Percentiles rank a stretch among this genome's conserved stretches.
These are phyloP conservation scores for Fraxinus quadrangulata DNA, from an alignment of 257 asterid species.

Conservation along the genomic window DNA sequence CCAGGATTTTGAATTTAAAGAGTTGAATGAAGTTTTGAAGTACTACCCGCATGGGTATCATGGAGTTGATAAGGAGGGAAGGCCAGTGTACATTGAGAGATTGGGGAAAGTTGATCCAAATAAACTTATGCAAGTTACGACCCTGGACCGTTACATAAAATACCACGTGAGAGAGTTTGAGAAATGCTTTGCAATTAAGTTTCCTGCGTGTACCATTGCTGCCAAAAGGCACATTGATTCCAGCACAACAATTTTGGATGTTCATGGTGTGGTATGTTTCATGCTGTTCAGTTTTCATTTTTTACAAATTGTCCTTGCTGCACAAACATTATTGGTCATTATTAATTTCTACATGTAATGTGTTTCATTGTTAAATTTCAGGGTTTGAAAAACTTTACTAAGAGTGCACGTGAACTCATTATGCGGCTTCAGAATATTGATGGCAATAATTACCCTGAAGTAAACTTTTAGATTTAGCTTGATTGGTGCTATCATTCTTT, in stretches of 20 bases:
- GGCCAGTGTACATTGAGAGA: conserved; percentile 85
- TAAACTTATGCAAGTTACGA: conserved; percentile 84
- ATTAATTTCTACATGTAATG: conserved; percentile 6
- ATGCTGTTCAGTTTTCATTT: conserved; percentile 19
- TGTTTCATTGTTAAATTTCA: conserved; percentile 33
- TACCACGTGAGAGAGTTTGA: conserved; percentile 81
- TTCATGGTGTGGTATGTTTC: conserved; percentile 78
- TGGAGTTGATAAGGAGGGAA: conserved; percentile 82
- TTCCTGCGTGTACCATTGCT: conserved; percentile 81
- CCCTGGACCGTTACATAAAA: conserved; percentile 67
- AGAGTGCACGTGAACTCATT: conserved; percentile 76
- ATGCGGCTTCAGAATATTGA: conserved; percentile 79
- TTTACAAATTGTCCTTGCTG: neutral
- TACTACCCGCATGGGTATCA: conserved; percentile 84
- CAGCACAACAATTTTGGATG: conserved; percentile 81
- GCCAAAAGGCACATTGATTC: conserved; percentile 88
- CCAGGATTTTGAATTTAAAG: conserved; percentile 77
- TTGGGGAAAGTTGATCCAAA: conserved; percentile 76
- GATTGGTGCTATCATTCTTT: conserved; percentile 20
- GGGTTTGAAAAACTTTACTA: conserved; percentile 74
- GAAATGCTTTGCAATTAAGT: conserved; percentile 72
- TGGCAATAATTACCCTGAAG: conserved; percentile 90
- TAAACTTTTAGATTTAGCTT: conserved; percentile 34
- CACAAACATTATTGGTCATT: neutral
- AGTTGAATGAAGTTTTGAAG: conserved; percentile 69